Percentiles rank a stretch among this genome's conserved stretches.
Conservation (phyloP, 1,284 basidiomycete species). For the Boletus hoseneyae region DNA sequence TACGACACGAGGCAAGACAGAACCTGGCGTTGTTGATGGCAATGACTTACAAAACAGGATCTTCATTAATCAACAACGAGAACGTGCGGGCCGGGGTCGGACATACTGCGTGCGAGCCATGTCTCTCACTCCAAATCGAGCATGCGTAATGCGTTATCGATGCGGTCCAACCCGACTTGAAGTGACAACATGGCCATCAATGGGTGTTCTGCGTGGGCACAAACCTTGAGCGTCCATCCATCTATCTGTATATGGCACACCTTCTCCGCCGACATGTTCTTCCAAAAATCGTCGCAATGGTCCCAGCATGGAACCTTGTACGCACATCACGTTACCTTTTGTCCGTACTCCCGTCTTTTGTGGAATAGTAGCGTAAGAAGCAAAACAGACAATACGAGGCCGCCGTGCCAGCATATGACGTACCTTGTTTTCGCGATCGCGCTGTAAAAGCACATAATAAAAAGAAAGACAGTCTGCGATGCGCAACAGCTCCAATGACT, state of each 20-base stretch:
- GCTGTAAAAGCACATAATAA: conserved; percentile 30
- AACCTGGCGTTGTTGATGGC: too few relatives aligned
- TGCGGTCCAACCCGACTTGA: conserved; percentile 26
- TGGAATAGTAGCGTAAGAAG: too few relatives aligned
- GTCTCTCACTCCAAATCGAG: conserved; percentile 10
- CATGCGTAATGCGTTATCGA: conserved; percentile 22
- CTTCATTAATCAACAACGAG: conserved; percentile 17
- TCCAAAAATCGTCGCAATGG: conserved; percentile 27
- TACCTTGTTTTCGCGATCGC: conserved; percentile 27
- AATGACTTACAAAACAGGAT: background rate
- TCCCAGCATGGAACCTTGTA: conserved; percentile 21
- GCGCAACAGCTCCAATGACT: conserved; percentile 30
- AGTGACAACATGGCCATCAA: conserved; percentile 27
- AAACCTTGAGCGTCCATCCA: background rate
- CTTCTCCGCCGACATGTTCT: conserved; percentile 17
- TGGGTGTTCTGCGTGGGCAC: conserved; percentile 19
- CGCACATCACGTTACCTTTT: conserved; percentile 16
- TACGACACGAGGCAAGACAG: too few relatives aligned
- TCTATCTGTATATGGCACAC: conserved; percentile 12
- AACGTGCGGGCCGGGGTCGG: background rate
- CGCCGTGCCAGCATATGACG: background rate
- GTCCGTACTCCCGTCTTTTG: conserved; percentile 26
- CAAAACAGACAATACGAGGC: too few relatives aligned
- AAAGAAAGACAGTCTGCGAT: conserved; percentile 33
- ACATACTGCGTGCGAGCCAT: background rate